Percentiles rank a stretch among this genome's conserved stretches.
Conservation (phyloP, 2,329 filamentous ascomycete genomes). For the Scleromitrula shiraiana region DNA sequence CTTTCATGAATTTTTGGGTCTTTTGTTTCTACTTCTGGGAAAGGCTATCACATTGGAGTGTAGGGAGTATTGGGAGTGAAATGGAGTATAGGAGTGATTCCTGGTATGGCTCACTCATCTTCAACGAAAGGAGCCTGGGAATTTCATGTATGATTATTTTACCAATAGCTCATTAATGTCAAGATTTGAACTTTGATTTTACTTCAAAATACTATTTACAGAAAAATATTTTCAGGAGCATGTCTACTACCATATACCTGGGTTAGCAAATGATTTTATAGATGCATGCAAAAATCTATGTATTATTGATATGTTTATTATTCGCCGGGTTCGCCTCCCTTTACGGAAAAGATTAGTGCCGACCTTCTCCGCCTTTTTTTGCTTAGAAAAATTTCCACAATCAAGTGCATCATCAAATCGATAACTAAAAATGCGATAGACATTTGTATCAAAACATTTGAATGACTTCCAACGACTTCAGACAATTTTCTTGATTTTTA, state of each 20-base stretch:
- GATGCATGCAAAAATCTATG: too few relatives aligned
- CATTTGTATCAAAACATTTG: too few relatives aligned
- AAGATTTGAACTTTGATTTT: conserved; percentile 1
- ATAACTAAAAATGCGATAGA: too few relatives aligned
- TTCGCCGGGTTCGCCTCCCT: too few relatives aligned
- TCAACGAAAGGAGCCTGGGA: conserved; percentile 19
- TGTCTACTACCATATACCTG: too few relatives aligned
- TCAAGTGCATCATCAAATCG: background rate
- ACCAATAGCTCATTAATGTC: conserved; percentile 13
- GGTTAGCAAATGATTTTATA: too few relatives aligned
- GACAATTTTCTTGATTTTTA: too few relatives aligned
- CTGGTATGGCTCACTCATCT: conserved; percentile 14
- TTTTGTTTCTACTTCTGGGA: conserved; percentile 3
- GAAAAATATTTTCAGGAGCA: background rate
- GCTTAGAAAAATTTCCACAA: background rate
- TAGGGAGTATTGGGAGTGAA: conserved; percentile 10
- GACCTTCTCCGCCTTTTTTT: background rate
- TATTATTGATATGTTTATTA: too few relatives aligned
- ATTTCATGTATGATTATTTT: conserved; percentile 23
- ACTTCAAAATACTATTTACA: background rate
- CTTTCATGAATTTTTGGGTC: background rate
- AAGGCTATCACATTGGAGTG: background rate
- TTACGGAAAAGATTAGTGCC: too few relatives aligned
- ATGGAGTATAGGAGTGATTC: conserved; percentile 13
- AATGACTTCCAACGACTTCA: too few relatives aligned